Conservation (phyloP, 306 rosid species). For the Styphnolobium japonicum region DNA sequence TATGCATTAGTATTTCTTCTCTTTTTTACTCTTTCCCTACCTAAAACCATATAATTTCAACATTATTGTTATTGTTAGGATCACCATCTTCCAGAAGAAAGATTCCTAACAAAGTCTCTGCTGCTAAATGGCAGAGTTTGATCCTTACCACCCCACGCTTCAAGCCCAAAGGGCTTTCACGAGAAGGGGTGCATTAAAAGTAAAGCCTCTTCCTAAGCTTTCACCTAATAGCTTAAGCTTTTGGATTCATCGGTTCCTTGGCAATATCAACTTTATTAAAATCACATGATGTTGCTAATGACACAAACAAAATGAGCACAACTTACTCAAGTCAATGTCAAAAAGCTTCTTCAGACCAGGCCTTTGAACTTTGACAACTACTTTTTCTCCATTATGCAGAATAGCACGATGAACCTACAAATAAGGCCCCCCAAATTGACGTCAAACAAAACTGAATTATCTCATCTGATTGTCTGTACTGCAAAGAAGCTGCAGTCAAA, state of each 20-base stretch:
- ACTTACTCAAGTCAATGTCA: constrained; percentile 91
- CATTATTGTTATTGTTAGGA: no score
- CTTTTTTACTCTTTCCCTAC: no score
- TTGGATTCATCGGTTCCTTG: background rate
- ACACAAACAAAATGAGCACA: constrained; percentile 17
- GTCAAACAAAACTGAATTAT: background rate
- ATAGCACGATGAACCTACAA: constrained; percentile 88
- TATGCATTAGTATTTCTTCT: no score
- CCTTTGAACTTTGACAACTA: constrained; percentile 89
- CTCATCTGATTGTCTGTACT: background rate
- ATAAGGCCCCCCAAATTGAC: constrained; percentile 8
- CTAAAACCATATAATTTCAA: no score
- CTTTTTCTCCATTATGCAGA: constrained; percentile 89
- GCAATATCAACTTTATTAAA: background rate
- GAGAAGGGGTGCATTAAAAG: background rate
- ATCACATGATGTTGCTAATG: background rate
- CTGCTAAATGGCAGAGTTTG: background rate
- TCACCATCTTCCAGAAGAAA: no score
- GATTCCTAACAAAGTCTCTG: no score
- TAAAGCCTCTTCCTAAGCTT: background rate
- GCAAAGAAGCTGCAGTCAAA: background rate
- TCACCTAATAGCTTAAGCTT: background rate
- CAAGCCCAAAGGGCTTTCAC: background rate
- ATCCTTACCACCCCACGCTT: background rate
- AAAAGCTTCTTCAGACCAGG: constrained; percentile 97